These are phyloP conservation scores for Coelastrella sp. DNA, from an alignment of 139 green algal genomes.

Conservation along the genomic window DNA sequence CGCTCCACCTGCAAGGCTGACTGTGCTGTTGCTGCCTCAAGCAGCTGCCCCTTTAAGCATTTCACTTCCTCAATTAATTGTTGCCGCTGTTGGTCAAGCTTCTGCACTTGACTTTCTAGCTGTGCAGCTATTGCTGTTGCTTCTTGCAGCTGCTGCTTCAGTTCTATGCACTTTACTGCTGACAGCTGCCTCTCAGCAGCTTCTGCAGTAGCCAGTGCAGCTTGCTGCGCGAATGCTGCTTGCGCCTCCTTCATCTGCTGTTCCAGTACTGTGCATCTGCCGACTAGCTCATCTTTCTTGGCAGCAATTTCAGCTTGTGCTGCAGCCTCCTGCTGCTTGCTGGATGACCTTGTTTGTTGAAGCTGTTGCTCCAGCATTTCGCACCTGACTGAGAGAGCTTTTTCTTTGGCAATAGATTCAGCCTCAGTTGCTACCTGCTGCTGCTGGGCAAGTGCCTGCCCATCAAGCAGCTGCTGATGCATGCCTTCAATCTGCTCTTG, in stretches of 20 bases:
- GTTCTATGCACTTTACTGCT: not conserved
- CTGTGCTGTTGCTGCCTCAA: not conserved
- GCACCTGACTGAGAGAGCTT: not conserved
- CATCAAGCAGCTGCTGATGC: constrained; percentile 3
- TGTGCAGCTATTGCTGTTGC: not conserved
- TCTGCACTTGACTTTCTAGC: not conserved
- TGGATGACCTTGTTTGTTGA: not conserved
- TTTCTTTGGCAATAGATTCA: not conserved
- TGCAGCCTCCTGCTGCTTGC: not conserved
- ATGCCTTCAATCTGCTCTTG: not conserved
- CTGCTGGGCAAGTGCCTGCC: not conserved
- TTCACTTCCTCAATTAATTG: not conserved
- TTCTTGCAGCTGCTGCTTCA: constrained; percentile 10
- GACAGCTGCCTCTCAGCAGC: not conserved
- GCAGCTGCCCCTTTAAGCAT: constrained; percentile 31
- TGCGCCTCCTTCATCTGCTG: constrained; percentile 20
- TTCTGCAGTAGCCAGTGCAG: not conserved
- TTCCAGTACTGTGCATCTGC: not conserved
- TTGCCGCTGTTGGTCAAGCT: not conserved
- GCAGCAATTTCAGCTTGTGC: not conserved
- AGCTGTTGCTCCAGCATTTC: constrained; percentile 15
- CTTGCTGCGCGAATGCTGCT: not conserved
- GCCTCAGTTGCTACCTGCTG: not conserved
- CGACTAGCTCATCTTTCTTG: not conserved
- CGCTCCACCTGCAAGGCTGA: not conserved